These are phyloP conservation scores for Epichloe sylvatica DNA, from an alignment of 2,329 filamentous ascomycete species.

Conservation along the genomic window DNA sequence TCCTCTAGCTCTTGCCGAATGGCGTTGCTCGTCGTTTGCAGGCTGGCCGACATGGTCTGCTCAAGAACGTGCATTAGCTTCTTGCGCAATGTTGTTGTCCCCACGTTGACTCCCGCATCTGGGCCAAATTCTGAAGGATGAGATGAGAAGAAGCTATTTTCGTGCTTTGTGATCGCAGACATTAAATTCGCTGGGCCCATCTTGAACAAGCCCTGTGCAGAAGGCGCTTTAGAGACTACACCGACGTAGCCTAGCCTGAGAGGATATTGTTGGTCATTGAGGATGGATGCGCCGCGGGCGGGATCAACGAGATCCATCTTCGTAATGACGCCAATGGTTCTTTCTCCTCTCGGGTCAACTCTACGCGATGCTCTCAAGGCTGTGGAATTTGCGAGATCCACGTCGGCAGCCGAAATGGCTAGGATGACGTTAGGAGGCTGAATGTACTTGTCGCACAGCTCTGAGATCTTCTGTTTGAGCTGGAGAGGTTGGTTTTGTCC, in stretches of 20 bases:
- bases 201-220: conserved; percentile 61
- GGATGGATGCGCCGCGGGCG: conserved; percentile 58
- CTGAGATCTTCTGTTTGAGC: conserved; percentile 87
- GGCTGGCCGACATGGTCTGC: conserved; percentile 87
- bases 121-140: conserved; percentile 71
- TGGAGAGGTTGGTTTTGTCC: conserved; percentile 81
- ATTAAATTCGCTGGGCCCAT: conserved; percentile 69
- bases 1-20: conserved; percentile 93
- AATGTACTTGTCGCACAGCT: conserved; percentile 97
- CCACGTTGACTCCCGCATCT: conserved; percentile 56
- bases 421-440: conserved; percentile 91
- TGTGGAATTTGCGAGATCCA: conserved; percentile 92
- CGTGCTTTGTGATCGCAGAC: conserved; percentile 71
- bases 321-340: conserved; percentile 96
- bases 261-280: conserved; percentile 85
- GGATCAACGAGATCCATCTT: conserved; percentile 98
- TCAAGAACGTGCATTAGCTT: conserved; percentile 96
- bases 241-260: conserved; percentile 92
- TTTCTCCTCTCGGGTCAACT: conserved; percentile 85
- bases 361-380: conserved; percentile 77
- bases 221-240: conserved; percentile 74
- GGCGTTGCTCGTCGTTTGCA: conserved; percentile 79
- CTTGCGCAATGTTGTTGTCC: conserved; percentile 75
- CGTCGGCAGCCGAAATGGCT: conserved; percentile 92
- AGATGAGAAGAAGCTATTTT: conserved; percentile 71